Evolutionary conservation across 352 stramenopile genomes (phyloP), one percentile per base, ranked within the genome.

Genomic region (Globisporangium mamillatum): DNA sequence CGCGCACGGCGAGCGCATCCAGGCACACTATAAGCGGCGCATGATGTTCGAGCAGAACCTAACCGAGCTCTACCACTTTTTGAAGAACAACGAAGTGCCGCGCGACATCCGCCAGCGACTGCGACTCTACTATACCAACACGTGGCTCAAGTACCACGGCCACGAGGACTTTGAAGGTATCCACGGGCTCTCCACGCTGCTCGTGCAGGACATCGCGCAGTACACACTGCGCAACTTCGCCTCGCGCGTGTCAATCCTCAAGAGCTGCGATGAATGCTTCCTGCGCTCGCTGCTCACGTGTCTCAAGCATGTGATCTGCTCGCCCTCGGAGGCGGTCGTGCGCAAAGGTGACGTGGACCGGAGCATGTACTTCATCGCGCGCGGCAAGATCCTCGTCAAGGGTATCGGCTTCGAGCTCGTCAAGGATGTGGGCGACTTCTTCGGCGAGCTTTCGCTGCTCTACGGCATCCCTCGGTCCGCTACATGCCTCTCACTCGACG

Each of bases 21-120:
- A 89, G 65, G 64, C 80, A 25, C 81, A 80, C 55, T 90, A 90
- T 74, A 84, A 88, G 70, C 75, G 82, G 52, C 76, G 79, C 27
- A 89, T 90, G 80, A 63, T 86, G 55, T 90, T 92, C 56, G 84
- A 90, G 70, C 80, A 90, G 71, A 81, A 89, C 58, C 66, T 92
- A 32, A 78, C 75, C 25, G 78, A 90, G 74, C 66, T 92, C 1
- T 86, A 88, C 53, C 71, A 86, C 38, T 90, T 88, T 9, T 57
- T 89, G 18, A 77, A 76, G 48, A 82, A 72, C 63, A 88, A 90
- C 62, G 74, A 89, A 18, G 80, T 92, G 0, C 80, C 84, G 4
- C 75, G 69, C 10, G 72, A 79, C 25, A 73, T 90, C 20, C 76
- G 79, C 0, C 71, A 86, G 25, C 80, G 83, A 8, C 68, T 92